Evolutionary conservation across 768 basidiomycete species (phyloP).

Genomic region (Macrolepiota albuminosa): DNA sequence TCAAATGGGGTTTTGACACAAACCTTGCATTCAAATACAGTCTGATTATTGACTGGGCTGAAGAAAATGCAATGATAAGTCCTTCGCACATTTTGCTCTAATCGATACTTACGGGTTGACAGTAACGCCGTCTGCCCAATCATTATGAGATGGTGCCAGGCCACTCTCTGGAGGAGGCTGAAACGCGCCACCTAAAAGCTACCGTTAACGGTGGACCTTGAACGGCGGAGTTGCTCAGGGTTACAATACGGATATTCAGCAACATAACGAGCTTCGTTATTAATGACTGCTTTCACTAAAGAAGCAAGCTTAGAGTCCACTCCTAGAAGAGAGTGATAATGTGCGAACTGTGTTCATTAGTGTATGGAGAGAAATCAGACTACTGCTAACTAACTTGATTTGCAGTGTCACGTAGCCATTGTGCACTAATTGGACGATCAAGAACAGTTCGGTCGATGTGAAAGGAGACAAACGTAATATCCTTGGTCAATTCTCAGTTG

Average conservation of each 20-base stretch:
- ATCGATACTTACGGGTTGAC: constrained; percentile 62
- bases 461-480: constrained; percentile 57
- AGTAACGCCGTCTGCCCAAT: constrained; percentile 63
- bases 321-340: constrained; percentile 57
- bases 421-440: constrained; percentile 44
- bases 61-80: background rate
- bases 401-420: constrained; percentile 80
- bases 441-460: background rate
- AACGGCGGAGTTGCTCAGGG: constrained; percentile 8
- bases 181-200: constrained; percentile 54
- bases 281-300: constrained; percentile 77
- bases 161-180: constrained; percentile 78
- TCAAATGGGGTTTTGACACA: background rate
- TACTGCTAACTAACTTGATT: constrained; percentile 50
- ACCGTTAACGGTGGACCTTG: background rate
- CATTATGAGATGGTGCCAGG: constrained; percentile 56
- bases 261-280: constrained; percentile 73
- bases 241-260: constrained; percentile 71
- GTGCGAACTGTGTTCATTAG: constrained; percentile 49
- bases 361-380: background rate
- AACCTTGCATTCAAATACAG: constrained; percentile 83
- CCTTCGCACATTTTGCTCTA: background rate
- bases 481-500: constrained; percentile 31
- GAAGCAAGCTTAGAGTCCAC: constrained; percentile 44
- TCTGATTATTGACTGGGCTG: constrained; percentile 64